Percentiles rank a stretch among this genome's conserved stretches.
phyloP scores from a whole-genome alignment of 805 yeast genomes.

The Saccharomycopsis oosterbeekiorum region DNA sequence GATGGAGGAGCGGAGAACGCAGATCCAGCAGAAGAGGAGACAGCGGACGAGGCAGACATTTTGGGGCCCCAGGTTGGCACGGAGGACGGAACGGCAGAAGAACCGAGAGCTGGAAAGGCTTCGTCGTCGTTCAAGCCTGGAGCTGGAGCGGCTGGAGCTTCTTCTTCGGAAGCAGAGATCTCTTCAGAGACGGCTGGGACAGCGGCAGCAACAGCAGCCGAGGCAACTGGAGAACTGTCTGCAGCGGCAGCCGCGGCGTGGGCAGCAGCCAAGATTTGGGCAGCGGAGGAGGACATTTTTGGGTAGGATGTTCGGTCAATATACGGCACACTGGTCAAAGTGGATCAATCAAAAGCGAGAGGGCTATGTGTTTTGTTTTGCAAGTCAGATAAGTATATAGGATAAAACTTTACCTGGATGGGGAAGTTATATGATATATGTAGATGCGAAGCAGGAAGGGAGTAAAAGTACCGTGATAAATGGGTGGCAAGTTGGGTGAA shows the following conservation, averaged over 20 bases:
- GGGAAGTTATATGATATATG: too few species aligned
- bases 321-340: not conserved
- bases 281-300: conserved; percentile 28
- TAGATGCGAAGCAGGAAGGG: not conserved
- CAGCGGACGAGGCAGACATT: conserved; percentile 17
- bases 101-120: conserved; percentile 48
- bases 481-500: not conserved
- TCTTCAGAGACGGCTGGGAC: conserved; percentile 4
- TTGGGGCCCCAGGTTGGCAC: conserved; percentile 25
- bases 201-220: conserved; percentile 1
- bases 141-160: conserved; percentile 16
- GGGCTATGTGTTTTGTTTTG: not conserved
- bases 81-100: conserved; percentile 24
- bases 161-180: conserved; percentile 24
- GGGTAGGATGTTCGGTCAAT: not conserved
- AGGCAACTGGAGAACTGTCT: too few species aligned
- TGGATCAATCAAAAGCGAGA: not conserved
- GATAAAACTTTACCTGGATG: too few species aligned
- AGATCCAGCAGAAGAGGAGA: conserved; percentile 20
- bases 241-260: conserved; percentile 23
- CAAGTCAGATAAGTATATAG: too few species aligned
- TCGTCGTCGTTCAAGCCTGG: conserved; percentile 35
- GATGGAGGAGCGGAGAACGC: conserved; percentile 18
- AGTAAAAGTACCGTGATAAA: not conserved
- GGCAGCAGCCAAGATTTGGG: conserved; percentile 27